Conservation (phyloP, 495 filamentous ascomycete genomes). For the Penicillium desertorum region DNA sequence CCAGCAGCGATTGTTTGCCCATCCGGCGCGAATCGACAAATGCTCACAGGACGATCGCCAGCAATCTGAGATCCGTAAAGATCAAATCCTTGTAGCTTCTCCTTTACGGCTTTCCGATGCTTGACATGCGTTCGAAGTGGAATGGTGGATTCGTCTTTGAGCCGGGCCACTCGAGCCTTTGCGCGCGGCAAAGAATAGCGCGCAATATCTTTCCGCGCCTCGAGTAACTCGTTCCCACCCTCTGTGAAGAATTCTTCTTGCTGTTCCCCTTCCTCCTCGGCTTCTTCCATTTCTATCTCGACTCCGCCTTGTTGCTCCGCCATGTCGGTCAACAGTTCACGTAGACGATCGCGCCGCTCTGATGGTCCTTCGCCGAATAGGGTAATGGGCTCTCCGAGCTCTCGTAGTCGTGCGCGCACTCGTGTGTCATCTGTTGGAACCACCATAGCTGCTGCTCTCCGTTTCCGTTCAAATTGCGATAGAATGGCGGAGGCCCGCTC, state of each 20-base stretch:
- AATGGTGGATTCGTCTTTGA: conserved; percentile 77
- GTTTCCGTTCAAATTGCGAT: conserved; percentile 85
- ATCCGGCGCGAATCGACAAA: conserved; percentile 86
- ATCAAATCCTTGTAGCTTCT: conserved; percentile 76
- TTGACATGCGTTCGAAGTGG: conserved; percentile 85
- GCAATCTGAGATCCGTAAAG: conserved; percentile 90
- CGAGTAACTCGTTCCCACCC: conserved; percentile 69
- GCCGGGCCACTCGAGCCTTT: conserved; percentile 68
- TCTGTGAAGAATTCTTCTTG: conserved; percentile 97
- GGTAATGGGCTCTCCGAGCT: conserved; percentile 88
- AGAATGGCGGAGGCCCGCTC: conserved; percentile 87
- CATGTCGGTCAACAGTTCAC: conserved; percentile 73
- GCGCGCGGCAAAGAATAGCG: conserved; percentile 81
- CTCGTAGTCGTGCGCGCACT: conserved; percentile 76
- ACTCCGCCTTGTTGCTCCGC: conserved; percentile 63
- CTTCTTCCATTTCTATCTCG: conserved; percentile 63
- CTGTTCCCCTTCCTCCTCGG: conserved; percentile 60
- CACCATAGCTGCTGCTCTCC: conserved; percentile 82
- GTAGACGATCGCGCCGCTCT: conserved; percentile 82
- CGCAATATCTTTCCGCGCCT: conserved; percentile 79
- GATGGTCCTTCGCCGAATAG: conserved; percentile 89
- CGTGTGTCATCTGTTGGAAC: conserved; percentile 93
- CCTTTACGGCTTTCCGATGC: conserved; percentile 85
- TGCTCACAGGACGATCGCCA: conserved; percentile 84
- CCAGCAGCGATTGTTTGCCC: conserved; percentile 82